These are phyloP conservation scores for Starmera dryadoides DNA, from an alignment of 805 yeast species.

Conservation along the genomic window DNA sequence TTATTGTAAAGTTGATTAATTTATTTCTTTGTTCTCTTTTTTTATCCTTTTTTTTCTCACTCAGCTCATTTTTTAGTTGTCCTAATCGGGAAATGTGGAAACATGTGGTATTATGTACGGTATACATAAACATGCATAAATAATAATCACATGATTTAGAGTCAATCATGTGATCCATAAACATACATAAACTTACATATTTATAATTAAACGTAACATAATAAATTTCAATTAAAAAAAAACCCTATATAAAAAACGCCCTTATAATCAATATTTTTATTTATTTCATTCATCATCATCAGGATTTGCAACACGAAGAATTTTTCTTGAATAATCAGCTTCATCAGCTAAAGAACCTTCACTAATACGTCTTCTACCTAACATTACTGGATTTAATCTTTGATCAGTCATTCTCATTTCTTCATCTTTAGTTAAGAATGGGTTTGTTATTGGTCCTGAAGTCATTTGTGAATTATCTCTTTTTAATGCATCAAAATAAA, in stretches of 20 bases:
- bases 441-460: conserved; percentile 38
- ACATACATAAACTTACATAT: too few species aligned
- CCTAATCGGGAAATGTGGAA: too few species aligned
- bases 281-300: conserved; percentile 37
- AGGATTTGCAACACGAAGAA: conserved; percentile 84
- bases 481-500: conserved; percentile 50
- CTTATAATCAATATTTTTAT: too few species aligned
- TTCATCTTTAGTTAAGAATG: conserved; percentile 57
- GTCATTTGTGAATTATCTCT: conserved; percentile 29
- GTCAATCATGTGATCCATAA: too few species aligned
- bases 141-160: too few species aligned
- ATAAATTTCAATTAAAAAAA: too few species aligned
- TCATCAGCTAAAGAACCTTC: conserved; percentile 87
- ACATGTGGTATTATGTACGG: too few species aligned
- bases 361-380: conserved; percentile 77
- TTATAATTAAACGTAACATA: too few species aligned
- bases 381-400: conserved; percentile 64
- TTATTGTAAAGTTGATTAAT: neutral
- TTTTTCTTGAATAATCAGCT: conserved; percentile 72
- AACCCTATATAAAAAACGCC: too few species aligned
- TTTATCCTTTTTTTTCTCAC: neutral
- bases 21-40: neutral
- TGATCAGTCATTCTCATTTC: conserved; percentile 44
- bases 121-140: too few species aligned
- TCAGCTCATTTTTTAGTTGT: conserved; percentile 3